Percentiles rank a stretch among this genome's conserved stretches.
These are phyloP conservation scores for Schwanniomyces polymorphus DNA, from an alignment of 805 yeast genomes.

Conservation along the genomic window DNA sequence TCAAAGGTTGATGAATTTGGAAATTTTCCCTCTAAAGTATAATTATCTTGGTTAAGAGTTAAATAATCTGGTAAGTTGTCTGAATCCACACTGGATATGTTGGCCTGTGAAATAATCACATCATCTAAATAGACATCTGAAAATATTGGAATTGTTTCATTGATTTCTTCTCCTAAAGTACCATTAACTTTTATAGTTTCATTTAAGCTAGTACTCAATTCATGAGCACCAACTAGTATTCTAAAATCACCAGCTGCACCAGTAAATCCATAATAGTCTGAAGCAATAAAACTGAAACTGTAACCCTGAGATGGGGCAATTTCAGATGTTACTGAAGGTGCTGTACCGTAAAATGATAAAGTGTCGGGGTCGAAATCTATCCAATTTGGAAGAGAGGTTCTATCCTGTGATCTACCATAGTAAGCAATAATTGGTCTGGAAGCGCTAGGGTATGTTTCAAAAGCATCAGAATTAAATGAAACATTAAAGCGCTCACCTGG, in stretches of 20 bases:
- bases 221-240: conserved; percentile 86
- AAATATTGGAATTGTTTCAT: conserved; percentile 60
- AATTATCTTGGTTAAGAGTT: conserved; percentile 35
- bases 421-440: conserved; percentile 57
- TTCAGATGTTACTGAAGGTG: conserved; percentile 81
- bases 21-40: conserved; percentile 53
- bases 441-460: conserved; percentile 45
- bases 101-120: conserved; percentile 39
- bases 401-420: conserved; percentile 78
- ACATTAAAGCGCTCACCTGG: conserved; percentile 71
- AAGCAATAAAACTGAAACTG: conserved; percentile 70
- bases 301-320: conserved; percentile 85
- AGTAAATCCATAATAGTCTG: conserved; percentile 74
- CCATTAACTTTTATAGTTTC: conserved; percentile 63
- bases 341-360: conserved; percentile 78
- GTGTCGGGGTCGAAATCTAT: conserved; percentile 61
- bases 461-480: conserved; percentile 61
- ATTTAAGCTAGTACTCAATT: conserved; percentile 64
- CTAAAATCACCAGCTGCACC: conserved; percentile 70
- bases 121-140: conserved; percentile 66
- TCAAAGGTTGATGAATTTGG: conserved; percentile 46
- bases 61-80: conserved; percentile 64
- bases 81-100: conserved; percentile 56
- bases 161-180: conserved; percentile 57
- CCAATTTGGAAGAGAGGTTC: conserved; percentile 93